These are phyloP conservation scores for Hygrocybe punicea DNA, from an alignment of 768 basidiomycete species.

Conservation along the genomic window DNA sequence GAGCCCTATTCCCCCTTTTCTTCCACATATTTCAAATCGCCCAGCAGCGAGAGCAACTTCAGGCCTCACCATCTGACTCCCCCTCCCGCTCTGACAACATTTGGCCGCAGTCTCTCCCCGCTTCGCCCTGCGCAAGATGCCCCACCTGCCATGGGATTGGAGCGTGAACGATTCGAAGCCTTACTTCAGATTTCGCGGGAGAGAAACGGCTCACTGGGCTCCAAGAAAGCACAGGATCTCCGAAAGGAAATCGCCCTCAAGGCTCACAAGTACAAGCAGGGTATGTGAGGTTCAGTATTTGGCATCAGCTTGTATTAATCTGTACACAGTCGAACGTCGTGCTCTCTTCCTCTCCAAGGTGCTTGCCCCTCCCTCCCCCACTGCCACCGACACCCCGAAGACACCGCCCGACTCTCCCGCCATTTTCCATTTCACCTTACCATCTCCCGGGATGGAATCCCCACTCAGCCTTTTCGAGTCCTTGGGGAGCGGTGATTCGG, in stretches of 20 bases:
- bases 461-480: slow-evolving; percentile 59
- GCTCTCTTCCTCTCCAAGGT: slow-evolving; percentile 74
- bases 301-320: neutral
- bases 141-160: slow-evolving; percentile 48
- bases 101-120: slow-evolving; percentile 47
- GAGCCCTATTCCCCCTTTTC: slow-evolving; percentile 67
- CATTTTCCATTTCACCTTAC: slow-evolving; percentile 64
- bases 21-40: slow-evolving; percentile 26
- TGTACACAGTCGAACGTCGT: slow-evolving; percentile 59
- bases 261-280: slow-evolving; percentile 68
- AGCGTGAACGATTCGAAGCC: slow-evolving; percentile 59
- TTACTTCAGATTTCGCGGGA: slow-evolving; percentile 61
- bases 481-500: slow-evolving; percentile 33
- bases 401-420: slow-evolving; percentile 69
- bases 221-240: slow-evolving; percentile 54
- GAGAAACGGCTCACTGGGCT: slow-evolving; percentile 43
- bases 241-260: slow-evolving; percentile 73
- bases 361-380: slow-evolving; percentile 60
- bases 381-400: slow-evolving; percentile 54
- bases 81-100: slow-evolving; percentile 46
- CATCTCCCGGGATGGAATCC: slow-evolving; percentile 63
- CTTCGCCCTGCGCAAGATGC: slow-evolving; percentile 41
- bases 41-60: slow-evolving; percentile 48
- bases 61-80: slow-evolving; percentile 58
- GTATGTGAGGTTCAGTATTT: slow-evolving; percentile 40